phyloP scores from a whole-genome alignment of 768 basidiomycete genomes.

The Tricholoma hemisulphureum region DNA sequence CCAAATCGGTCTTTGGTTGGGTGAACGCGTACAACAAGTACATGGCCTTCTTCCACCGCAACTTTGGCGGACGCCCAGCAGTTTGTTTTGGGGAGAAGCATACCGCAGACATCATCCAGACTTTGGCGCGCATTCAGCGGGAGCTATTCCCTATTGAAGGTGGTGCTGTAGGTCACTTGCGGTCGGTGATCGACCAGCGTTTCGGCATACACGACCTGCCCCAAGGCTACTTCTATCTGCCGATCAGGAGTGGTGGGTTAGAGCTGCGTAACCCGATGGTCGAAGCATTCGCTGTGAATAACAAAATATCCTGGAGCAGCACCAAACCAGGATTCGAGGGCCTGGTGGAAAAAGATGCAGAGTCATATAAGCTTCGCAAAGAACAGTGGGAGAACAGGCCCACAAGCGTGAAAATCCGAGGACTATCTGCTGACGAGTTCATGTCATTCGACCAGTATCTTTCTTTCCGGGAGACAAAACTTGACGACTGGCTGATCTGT shows the following conservation, averaged over 20 bases:
- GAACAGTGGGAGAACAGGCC: not conserved
- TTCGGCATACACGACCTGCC: slow-evolving; percentile 29
- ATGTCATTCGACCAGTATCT: slow-evolving; percentile 1
- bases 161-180: slow-evolving; percentile 24
- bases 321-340: slow-evolving; percentile 14
- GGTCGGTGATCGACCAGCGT: slow-evolving; percentile 26
- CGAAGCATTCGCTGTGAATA: slow-evolving; percentile 30
- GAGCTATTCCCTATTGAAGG: slow-evolving; percentile 25
- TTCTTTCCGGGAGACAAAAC: not conserved
- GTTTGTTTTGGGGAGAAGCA: slow-evolving; percentile 26
- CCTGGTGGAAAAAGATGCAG: slow-evolving; percentile 20
- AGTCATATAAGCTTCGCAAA: not conserved
- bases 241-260: slow-evolving; percentile 27
- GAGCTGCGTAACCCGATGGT: slow-evolving; percentile 36
- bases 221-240: slow-evolving; percentile 30
- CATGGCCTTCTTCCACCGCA: slow-evolving; percentile 31
- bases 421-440: not conserved
- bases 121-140: slow-evolving; percentile 27
- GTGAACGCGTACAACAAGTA: slow-evolving; percentile 34
- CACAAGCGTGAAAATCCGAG: not conserved
- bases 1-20: slow-evolving; percentile 34
- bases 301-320: not conserved
- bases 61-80: slow-evolving; percentile 30
- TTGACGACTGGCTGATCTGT: not conserved
- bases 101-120: slow-evolving; percentile 25